phyloP scores from a whole-genome alignment of 176 grass and related monocot genomes.

The Metroxylon sagu region DNA sequence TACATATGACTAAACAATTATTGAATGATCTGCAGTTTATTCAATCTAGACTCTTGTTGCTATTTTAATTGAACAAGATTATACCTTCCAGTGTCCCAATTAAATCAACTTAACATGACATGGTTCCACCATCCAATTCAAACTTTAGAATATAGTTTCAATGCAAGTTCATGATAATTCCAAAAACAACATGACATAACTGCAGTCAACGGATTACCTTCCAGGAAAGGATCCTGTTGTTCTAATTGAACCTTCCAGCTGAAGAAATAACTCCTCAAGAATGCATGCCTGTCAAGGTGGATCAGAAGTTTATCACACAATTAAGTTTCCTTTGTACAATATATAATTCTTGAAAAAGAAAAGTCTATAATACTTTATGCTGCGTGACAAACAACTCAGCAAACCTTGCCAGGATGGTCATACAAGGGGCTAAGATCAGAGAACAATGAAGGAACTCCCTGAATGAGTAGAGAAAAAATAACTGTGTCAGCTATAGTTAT shows the following conservation, averaged over 20 bases:
- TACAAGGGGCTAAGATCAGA: slow-evolving; percentile 92
- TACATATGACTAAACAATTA: no score
- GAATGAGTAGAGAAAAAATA: slow-evolving; percentile 9
- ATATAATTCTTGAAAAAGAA: no score
- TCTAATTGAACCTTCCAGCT: slow-evolving; percentile 70
- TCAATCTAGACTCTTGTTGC: no score
- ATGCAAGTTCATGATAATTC: no score
- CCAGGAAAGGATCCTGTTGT: slow-evolving; percentile 81
- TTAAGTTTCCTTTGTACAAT: not conserved
- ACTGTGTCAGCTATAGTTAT: not conserved
- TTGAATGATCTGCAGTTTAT: no score
- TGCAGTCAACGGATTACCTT: slow-evolving; percentile 49
- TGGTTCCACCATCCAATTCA: no score
- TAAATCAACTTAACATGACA: no score
- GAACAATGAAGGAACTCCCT: slow-evolving; percentile 96
- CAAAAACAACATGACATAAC: not conserved
- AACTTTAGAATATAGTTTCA: no score
- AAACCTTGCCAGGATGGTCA: slow-evolving; percentile 82
- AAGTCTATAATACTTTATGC: no score
- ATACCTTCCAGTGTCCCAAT: no score
- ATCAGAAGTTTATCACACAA: slow-evolving; percentile 5
- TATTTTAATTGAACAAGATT: no score
- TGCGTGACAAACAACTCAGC: not conserved
- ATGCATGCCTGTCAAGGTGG: slow-evolving; percentile 55
- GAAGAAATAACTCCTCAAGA: slow-evolving; percentile 91